Conservation (phyloP, 2,329 filamentous ascomycete species). For the Byssoonygena ceratinophila region DNA sequence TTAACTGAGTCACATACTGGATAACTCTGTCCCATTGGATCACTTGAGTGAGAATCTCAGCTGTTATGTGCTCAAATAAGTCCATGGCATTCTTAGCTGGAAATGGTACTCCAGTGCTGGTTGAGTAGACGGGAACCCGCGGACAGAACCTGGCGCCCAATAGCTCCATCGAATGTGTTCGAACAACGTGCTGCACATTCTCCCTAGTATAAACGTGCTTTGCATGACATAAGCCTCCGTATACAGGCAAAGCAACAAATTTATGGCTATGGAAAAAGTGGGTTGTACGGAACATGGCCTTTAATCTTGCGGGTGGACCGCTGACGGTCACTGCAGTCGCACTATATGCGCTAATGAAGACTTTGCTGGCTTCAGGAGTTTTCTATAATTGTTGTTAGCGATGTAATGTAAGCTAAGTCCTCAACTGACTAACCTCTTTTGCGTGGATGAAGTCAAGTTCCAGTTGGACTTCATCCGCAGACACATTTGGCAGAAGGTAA, state of each 20-base stretch:
- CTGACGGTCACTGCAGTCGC: slow-evolving; percentile 20
- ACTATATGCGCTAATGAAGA: slow-evolving; percentile 22
- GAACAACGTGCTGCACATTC: slow-evolving; percentile 16
- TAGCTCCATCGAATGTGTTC: background rate
- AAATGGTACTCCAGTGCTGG: slow-evolving; percentile 17
- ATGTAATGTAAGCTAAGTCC: too few relatives aligned
- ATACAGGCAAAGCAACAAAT: slow-evolving; percentile 21
- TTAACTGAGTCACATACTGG: slow-evolving; percentile 18
- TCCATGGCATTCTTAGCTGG: slow-evolving; percentile 11
- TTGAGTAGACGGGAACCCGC: slow-evolving; percentile 16
- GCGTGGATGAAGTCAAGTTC: slow-evolving; percentile 21
- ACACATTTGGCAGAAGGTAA: slow-evolving; percentile 20
- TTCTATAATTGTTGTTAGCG: slow-evolving; percentile 11
- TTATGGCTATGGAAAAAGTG: slow-evolving; percentile 20
- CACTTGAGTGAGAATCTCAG: slow-evolving; percentile 19
- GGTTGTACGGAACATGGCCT: slow-evolving; percentile 18
- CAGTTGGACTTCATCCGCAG: slow-evolving; percentile 18
- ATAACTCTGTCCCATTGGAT: slow-evolving; percentile 20
- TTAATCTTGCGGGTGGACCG: slow-evolving; percentile 22
- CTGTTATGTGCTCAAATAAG: slow-evolving; percentile 18
- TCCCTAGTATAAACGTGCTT: slow-evolving; percentile 37
- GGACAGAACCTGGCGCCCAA: background rate
- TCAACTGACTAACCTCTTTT: slow-evolving; percentile 11
- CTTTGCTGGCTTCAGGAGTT: slow-evolving; percentile 16
- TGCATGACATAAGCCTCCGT: slow-evolving; percentile 30